A percentile compares a stretch with the other conserved stretches of the same genome.
These are phyloP conservation scores for Zoysia japonica DNA, from an alignment of 176 grass and related monocot species.

Conservation along the genomic window DNA sequence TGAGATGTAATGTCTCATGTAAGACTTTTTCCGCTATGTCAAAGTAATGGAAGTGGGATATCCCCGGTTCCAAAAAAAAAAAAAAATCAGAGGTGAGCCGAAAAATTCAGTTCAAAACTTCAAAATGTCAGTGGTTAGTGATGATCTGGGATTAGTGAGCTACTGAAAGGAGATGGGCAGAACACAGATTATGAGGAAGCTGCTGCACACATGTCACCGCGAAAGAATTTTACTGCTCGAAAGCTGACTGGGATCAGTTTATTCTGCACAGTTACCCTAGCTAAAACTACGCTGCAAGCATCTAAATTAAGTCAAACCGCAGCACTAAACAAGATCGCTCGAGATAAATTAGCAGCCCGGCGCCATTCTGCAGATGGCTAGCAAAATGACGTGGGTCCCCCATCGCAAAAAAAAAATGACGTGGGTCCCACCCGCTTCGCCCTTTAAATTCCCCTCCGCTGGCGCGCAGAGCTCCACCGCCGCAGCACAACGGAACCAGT, in stretches of 20 bases:
- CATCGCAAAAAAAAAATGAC: not conserved
- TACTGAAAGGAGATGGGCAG: not conserved
- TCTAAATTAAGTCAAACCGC: conserved; percentile 6
- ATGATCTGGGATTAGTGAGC: not conserved
- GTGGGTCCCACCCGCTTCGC: not conserved
- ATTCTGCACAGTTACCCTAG: not conserved
- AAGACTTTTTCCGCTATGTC: no score
- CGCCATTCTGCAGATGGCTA: not conserved
- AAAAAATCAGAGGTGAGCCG: no score
- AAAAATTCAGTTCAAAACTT: not conserved
- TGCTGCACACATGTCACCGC: not conserved
- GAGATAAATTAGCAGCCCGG: not conserved
- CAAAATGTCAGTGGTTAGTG: not conserved
- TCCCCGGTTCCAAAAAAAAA: no score
- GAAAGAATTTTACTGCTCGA: not conserved
- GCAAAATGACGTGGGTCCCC: not conserved
- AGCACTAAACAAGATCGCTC: not conserved
- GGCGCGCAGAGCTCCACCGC: conserved; percentile 35
- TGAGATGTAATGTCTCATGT: no score
- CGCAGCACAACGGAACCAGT: conserved; percentile 24
- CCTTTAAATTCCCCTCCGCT: conserved; percentile 46
- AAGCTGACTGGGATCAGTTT: not conserved
- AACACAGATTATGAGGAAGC: not conserved
- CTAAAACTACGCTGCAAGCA: not conserved
- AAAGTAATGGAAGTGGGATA: no score